Base-by-base conservation (phyloP, 306 rosid species). In the Rubus parviflorus region DNA sequence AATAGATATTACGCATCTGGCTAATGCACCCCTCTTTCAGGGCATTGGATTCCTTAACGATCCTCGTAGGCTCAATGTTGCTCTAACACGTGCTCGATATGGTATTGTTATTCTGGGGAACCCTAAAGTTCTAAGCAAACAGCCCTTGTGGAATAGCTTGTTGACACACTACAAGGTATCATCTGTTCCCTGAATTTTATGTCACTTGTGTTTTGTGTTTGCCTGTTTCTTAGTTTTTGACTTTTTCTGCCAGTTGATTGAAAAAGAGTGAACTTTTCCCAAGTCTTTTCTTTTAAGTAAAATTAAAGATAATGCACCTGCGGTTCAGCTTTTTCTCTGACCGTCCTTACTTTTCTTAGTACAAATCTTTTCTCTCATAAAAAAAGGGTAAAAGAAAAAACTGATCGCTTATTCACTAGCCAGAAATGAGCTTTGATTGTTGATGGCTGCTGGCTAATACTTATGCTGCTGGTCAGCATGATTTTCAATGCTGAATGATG, bases 61-160 rank as follows among this genome's bases (percentile, higher is more conserved):
- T 85, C 99, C 99, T 45, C 89, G 99, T 57, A 87, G 99, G 90
- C 98, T 96, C 53, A 96, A 96, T 85, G 99, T 96, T 86, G 99
- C 99, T 77, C 73, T 96, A 79, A 96, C 99, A 49, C 92, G 99
- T 41, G 98, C 99, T 81, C 89, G 99, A 79, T 96, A 92, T 86
- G 99, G 99, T 74, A 96, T 96, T 80, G 99, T 96, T 81, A 88
- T 96, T 86, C 89, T 96, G 80, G 99, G 99, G 73, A 96, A 96
- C 82, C 99, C 99, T 25, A 96, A 96, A 86, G 99, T 93, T 79
- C 84, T 96, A 75, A 96, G 99, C 85, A 96, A 96, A 80, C 99
- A 96, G 81, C 98, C 99, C 42, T 84, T 96, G 22, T 96, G 99
- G 99, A 96, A 96, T 88, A 48, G 99, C 81, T 82, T 96, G 76